Base-by-base conservation (phyloP, 306 rosid species). In the Lathyrus tuberosus region DNA sequence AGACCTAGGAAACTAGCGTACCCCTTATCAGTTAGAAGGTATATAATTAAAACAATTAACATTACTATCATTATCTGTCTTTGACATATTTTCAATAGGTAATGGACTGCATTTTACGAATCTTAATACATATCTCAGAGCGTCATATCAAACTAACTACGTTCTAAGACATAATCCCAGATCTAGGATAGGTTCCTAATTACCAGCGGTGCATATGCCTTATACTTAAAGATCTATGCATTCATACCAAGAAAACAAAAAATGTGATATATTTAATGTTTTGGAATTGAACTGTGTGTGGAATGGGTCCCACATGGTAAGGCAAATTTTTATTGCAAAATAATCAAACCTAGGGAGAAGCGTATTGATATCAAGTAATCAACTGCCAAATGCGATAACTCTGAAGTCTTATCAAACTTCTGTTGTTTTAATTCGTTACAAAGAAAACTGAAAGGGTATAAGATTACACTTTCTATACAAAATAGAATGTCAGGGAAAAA, bases 101-200 rank as follows among this genome's bases (percentile, higher is more conserved):
- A 35, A 66, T 16, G 22, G 54, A 64, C 61, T 59, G 62, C 62
- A 59, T 60, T 67, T 66, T 60, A 35, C 31, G 16, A 65, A 71
- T 8, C 26, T 70, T 14, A 33, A 35, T 65, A 57, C 51, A 47
- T 30, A 52, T 42, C 33, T 67, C 71, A 61, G 51, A 62, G 51
- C 42, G 46, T 26, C 62, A 65, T 70, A 47, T 61, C 13, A 28
- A 68, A 67, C 35, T 24, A 18, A 5, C 22, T 20, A 58, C 31
- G n/a, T 18, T n/a, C 41, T 31, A 40, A 5, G 24, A 59, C 60
- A 59, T 26, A 49, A 14, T 30, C 67, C 63, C 47, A 37, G 22
- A 43, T 80, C 57, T 51, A 57, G 33, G 68, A 30, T 59, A 14
- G 56, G 56, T 16, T 12, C 62, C 59, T 64, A 80, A 74, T 46